Percentiles rank a stretch among this genome's conserved stretches.
Evolutionary conservation across 306 rosid species (phyloP).

Genomic region (Comarum palustre): DNA sequence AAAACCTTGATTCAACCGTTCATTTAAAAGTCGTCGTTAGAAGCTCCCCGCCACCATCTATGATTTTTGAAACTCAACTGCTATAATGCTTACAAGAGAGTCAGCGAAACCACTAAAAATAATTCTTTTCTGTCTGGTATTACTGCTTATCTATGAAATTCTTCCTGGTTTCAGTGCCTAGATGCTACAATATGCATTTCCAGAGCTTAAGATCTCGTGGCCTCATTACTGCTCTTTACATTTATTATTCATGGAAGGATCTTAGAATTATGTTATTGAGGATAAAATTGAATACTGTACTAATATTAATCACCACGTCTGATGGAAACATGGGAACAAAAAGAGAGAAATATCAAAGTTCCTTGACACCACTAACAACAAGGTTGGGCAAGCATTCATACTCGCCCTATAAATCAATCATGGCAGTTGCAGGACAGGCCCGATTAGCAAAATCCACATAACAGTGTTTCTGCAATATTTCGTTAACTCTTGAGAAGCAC

Average conservation of each 20-base stretch:
- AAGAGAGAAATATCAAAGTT: not conserved
- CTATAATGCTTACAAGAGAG: not conserved
- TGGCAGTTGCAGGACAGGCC: constrained; percentile 86
- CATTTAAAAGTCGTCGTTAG: no score
- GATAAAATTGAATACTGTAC: not conserved
- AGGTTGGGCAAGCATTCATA: constrained; percentile 16
- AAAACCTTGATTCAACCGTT: no score
- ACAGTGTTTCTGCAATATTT: no score
- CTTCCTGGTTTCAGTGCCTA: constrained; percentile 23
- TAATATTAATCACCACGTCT: not conserved
- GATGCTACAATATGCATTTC: constrained; percentile 32
- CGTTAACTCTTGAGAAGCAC: no score
- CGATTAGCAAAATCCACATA: constrained; percentile 84
- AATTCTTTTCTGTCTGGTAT: constrained; percentile 17
- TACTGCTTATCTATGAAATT: constrained; percentile 16
- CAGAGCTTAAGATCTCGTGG: constrained; percentile 19
- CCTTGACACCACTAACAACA: constrained; percentile 8
- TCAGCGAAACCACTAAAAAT: constrained; percentile 6
- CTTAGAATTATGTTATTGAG: not conserved
- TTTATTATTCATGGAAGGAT: not conserved
- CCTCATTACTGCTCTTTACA: not conserved
- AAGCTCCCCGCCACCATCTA: not conserved
- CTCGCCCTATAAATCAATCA: constrained; percentile 91
- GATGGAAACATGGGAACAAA: constrained; percentile 4
- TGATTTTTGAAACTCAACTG: not conserved